These are phyloP conservation scores for Coleophoma cylindrospora DNA, from an alignment of 2,329 filamentous ascomycete genomes.

Conservation along the genomic window DNA sequence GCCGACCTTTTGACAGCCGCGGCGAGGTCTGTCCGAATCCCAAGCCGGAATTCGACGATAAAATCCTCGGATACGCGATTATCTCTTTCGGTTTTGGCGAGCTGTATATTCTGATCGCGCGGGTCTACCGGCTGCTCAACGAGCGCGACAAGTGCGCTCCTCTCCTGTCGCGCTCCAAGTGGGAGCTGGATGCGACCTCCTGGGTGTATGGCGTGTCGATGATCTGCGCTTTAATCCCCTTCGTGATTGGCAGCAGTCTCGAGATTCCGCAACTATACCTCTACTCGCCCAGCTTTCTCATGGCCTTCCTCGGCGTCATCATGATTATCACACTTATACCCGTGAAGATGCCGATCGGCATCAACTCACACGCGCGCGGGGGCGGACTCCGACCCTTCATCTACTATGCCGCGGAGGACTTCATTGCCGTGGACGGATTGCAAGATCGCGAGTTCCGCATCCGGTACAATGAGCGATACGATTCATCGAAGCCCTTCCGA, in stretches of 20 bases:
- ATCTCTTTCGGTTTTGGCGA: slow-evolving; percentile 15
- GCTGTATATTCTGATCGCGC: slow-evolving; percentile 13
- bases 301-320: slow-evolving; percentile 73
- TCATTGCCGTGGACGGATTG: slow-evolving; percentile 18
- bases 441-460: slow-evolving; percentile 18
- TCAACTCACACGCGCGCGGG: slow-evolving; percentile 17
- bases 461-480: slow-evolving; percentile 15
- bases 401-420: slow-evolving; percentile 19
- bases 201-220: slow-evolving; percentile 17
- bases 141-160: slow-evolving; percentile 14
- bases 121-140: slow-evolving; percentile 8
- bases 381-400: slow-evolving; percentile 14
- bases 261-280: slow-evolving; percentile 16
- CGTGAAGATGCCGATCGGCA: slow-evolving; percentile 52
- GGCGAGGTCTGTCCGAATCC: slow-evolving; percentile 5
- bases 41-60: slow-evolving; percentile 11
- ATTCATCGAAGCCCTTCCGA: slow-evolving; percentile 10
- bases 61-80: slow-evolving; percentile 16
- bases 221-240: slow-evolving; percentile 16
- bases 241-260: slow-evolving; percentile 11
- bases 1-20: slow-evolving; percentile 3
- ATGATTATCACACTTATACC: slow-evolving; percentile 75
- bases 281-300: slow-evolving; percentile 71
- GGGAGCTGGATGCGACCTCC: slow-evolving; percentile 17
- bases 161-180: slow-evolving; percentile 13